Evolutionary conservation across 306 rosid genomes (phyloP).

Genomic region (Acacia melanoxylon): DNA sequence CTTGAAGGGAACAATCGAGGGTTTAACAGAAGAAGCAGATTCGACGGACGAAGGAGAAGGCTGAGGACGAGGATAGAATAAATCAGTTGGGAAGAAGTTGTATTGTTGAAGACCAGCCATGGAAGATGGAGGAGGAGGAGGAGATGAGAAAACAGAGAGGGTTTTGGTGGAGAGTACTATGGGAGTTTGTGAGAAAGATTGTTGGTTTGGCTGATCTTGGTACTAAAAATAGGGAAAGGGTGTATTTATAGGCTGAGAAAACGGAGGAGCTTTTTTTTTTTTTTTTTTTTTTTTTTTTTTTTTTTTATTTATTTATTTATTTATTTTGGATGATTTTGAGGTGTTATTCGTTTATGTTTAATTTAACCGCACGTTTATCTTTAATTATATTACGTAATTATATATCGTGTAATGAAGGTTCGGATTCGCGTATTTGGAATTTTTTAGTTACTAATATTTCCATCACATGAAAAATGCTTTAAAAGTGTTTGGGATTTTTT

Average conservation of each 20-base stretch:
- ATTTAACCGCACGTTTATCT: not conserved
- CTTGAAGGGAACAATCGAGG: constrained; percentile 30
- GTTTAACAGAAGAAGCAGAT: constrained; percentile 2
- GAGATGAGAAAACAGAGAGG: not conserved
- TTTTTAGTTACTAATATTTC: not conserved
- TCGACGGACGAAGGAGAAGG: constrained; percentile 34
- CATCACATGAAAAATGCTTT: not conserved
- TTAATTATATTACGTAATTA: not conserved
- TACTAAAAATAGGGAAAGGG: not conserved
- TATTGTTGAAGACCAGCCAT: constrained; percentile 84
- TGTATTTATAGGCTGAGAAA: not conserved
- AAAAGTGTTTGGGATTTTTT: no score
- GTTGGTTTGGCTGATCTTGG: not conserved
- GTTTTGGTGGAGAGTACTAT: not conserved
- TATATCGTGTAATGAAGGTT: not conserved
- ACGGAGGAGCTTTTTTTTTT: not conserved
- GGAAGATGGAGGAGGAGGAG: not conserved
- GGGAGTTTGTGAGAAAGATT: not conserved
- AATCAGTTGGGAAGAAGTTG: constrained; percentile 69
- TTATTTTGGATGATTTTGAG: not conserved
- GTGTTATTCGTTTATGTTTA: not conserved
- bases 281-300: no score
- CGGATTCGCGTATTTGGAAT: not conserved
- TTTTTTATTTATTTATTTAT: no score
- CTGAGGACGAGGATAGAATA: constrained; percentile 56